Evolutionary conservation across 1,284 basidiomycete species (phyloP).

Genomic region (Inonotus hispidus): DNA sequence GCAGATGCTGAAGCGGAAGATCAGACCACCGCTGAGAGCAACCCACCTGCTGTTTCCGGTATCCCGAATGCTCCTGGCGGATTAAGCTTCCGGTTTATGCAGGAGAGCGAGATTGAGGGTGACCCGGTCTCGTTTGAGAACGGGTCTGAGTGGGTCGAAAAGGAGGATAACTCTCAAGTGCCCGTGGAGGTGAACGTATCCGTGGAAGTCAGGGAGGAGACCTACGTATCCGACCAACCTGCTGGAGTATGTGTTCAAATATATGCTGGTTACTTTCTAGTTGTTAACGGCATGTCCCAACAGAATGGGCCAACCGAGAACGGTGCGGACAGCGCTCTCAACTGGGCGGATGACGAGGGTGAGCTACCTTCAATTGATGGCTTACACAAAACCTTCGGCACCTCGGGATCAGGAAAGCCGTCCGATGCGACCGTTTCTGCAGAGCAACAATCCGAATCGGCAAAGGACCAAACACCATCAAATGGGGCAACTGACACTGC

Average conservation of each 20-base stretch:
- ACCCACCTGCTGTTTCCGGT: constrained; percentile 28
- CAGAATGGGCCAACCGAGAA: constrained; percentile 33
- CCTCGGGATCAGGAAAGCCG: constrained; percentile 42
- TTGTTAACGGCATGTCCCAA: neutral
- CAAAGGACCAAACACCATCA: constrained; percentile 20
- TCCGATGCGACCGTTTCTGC: constrained; percentile 27
- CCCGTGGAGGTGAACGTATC: constrained; percentile 23
- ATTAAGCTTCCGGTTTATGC: constrained; percentile 65
- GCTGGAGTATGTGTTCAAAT: constrained; percentile 25
- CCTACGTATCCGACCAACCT: constrained; percentile 21
- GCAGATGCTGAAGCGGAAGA: constrained; percentile 1
- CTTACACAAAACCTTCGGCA: constrained; percentile 45
- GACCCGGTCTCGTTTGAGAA: constrained; percentile 38
- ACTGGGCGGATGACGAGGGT: constrained; percentile 59
- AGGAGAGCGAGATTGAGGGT: constrained; percentile 70
- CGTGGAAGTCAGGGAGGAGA: constrained; percentile 27
- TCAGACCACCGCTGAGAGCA: constrained; percentile 24
- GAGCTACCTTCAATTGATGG: constrained; percentile 54
- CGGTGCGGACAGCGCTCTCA: constrained; percentile 40
- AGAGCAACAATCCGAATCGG: constrained; percentile 24
- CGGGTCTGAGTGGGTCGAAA: constrained; percentile 47
- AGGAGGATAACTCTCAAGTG: constrained; percentile 21
- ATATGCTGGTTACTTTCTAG: constrained; percentile 8
- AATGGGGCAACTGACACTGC: constrained; percentile 25
- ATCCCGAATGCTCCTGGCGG: neutral